A percentile compares a stretch with the other conserved stretches of the same genome.
phyloP scores from a whole-genome alignment of 2,329 filamentous ascomycete species.

The Sarocladium brachiariae region DNA sequence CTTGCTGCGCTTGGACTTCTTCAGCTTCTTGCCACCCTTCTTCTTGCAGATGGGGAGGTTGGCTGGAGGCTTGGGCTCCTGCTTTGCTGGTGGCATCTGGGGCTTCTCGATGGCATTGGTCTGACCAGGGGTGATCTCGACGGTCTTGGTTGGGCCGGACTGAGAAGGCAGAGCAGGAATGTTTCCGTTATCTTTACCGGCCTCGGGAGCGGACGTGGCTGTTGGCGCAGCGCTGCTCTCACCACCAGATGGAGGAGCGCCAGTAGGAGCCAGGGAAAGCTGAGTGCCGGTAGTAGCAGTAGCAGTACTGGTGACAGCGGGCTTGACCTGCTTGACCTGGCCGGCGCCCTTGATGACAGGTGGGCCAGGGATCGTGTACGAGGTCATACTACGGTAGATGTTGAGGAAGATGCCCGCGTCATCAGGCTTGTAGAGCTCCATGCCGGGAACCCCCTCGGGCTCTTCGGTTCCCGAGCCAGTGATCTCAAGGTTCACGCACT shows the following conservation, averaged over 20 bases:
- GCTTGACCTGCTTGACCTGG: not conserved
- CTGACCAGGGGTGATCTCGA: constrained; percentile 1
- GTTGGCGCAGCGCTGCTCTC: not conserved
- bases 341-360: not conserved
- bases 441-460: constrained; percentile 19
- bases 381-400: constrained; percentile 14
- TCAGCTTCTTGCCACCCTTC: not conserved
- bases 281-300: not conserved
- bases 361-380: constrained; percentile 18
- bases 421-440: constrained; percentile 21
- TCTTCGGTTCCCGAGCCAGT: constrained; percentile 25
- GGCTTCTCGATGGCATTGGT: not conserved
- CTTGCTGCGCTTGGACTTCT: constrained; percentile 1
- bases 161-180: not conserved
- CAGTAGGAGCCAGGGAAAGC: not conserved
- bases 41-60: not conserved
- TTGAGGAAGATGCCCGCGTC: constrained; percentile 21
- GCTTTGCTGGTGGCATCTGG: not conserved
- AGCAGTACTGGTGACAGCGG: not conserved
- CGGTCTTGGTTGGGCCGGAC: not conserved
- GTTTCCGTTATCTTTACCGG: not conserved
- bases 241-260: not conserved
- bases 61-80: not conserved
- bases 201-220: not conserved
- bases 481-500: constrained; percentile 39